Evolutionary conservation across 257 asterid species (phyloP).

Genomic region (Scutellaria barbata): DNA sequence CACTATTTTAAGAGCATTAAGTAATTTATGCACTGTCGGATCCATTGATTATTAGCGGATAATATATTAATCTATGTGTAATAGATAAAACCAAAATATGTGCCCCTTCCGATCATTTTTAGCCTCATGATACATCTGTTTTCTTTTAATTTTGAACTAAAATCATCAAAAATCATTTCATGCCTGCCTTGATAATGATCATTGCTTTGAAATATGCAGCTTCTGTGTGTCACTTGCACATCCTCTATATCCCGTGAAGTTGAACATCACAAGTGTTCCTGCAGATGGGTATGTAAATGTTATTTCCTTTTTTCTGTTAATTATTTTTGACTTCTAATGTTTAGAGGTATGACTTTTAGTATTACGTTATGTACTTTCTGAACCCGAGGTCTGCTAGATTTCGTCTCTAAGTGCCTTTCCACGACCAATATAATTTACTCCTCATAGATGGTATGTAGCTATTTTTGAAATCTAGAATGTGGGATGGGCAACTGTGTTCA

Average conservation of each 20-base stretch:
- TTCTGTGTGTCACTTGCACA: conserved; percentile 74
- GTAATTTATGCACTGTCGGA: not conserved
- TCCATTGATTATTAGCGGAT: not conserved
- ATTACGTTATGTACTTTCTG: conserved; percentile 15
- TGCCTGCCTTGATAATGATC: conserved; percentile 23
- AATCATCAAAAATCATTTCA: not conserved
- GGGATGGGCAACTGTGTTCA: conserved; percentile 11
- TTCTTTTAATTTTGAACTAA: conserved; percentile 10
- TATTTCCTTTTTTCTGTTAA: conserved; percentile 23
- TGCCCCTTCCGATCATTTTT: conserved; percentile 6
- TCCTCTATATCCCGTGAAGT: conserved; percentile 78
- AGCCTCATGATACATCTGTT: conserved; percentile 17
- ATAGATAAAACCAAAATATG: conserved; percentile 27
- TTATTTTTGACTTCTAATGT: not conserved
- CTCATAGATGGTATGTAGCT: conserved; percentile 6
- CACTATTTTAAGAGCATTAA: not conserved
- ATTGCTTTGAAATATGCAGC: conserved; percentile 52
- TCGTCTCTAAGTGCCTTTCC: conserved; percentile 1
- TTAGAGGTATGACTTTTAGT: conserved; percentile 17
- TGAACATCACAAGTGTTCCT: conserved; percentile 67
- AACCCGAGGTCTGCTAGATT: conserved; percentile 23
- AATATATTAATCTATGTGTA: conserved; percentile 25
- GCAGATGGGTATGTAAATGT: conserved; percentile 77
- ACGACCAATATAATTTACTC: conserved; percentile 6
- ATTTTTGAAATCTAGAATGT: conserved; percentile 19